These are phyloP conservation scores for Quercus rubra DNA, from an alignment of 306 rosid species.

Conservation along the genomic window DNA sequence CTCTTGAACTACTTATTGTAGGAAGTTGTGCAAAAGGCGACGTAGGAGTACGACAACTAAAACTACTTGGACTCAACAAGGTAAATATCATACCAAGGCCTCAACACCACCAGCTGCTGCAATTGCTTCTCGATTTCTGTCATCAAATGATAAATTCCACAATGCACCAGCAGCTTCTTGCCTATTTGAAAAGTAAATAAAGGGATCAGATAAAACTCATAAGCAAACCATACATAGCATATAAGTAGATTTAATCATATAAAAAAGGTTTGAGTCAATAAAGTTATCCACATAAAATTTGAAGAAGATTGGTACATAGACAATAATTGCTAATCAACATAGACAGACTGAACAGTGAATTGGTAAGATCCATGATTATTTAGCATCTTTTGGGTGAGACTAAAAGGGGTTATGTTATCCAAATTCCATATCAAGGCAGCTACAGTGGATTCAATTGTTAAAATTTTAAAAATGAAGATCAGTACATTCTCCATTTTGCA, in stretches of 20 bases:
- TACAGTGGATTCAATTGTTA: background rate
- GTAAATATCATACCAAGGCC: slow-evolving; percentile 73
- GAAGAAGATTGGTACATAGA: background rate
- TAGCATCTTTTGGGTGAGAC: background rate
- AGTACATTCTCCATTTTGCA: background rate
- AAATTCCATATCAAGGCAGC: background rate
- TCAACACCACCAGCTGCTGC: slow-evolving; percentile 97
- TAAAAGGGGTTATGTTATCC: background rate
- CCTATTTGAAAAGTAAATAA: slow-evolving; percentile 37
- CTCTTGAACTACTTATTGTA: background rate
- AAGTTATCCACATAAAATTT: background rate
- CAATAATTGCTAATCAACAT: background rate
- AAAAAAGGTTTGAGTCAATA: background rate
- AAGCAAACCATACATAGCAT: background rate
- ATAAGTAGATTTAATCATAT: background rate
- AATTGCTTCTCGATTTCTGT: slow-evolving; percentile 96
- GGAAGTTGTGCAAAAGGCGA: slow-evolving; percentile 3
- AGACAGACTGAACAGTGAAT: background rate
- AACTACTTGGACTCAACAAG: background rate
- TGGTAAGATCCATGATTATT: background rate
- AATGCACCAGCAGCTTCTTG: slow-evolving; percentile 99
- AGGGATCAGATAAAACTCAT: background rate
- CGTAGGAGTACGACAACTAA: background rate
- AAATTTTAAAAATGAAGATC: background rate
- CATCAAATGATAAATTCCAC: slow-evolving; percentile 98